These are phyloP conservation scores for Blyttiomyces sp. DNA, from an alignment of 371 early-diverging fungal species.

Conservation along the genomic window DNA sequence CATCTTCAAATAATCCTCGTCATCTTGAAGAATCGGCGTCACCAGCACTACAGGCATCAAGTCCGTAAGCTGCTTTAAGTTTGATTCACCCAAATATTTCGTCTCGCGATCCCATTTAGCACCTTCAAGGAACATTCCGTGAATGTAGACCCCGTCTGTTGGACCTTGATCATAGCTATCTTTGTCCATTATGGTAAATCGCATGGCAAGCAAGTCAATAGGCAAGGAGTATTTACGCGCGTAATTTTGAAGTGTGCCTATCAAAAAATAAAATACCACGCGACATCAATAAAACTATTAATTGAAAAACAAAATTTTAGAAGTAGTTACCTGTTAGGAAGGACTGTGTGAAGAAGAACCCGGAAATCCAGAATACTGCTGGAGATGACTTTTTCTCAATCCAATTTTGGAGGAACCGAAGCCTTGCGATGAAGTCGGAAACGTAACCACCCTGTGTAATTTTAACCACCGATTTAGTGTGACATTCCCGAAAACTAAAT, in stretches of 20 bases:
- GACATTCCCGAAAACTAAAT: neutral
- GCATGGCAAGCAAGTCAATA: constrained; percentile 48
- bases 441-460: constrained; percentile 45
- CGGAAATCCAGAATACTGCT: constrained; percentile 56
- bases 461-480: neutral
- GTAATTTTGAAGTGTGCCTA: constrained; percentile 58
- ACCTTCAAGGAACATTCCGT: constrained; percentile 56
- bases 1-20: constrained; percentile 25
- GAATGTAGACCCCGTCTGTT: constrained; percentile 52
- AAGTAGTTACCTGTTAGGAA: constrained; percentile 48
- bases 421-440: constrained; percentile 43
- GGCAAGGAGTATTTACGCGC: constrained; percentile 55
- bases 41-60: constrained; percentile 47
- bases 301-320: neutral
- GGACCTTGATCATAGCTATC: constrained; percentile 37
- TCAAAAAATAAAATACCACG: too few species aligned
- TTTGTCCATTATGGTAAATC: constrained; percentile 43
- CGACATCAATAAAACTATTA: neutral
- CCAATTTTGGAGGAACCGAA: constrained; percentile 53
- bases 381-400: constrained; percentile 47
- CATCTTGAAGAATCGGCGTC: constrained; percentile 43
- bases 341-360: constrained; percentile 60
- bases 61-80: constrained; percentile 47
- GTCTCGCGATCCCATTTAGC: constrained; percentile 47
- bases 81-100: constrained; percentile 42